Conservation (phyloP, 208 protist genomes). For the Acanthamoeba castellanii region DNA sequence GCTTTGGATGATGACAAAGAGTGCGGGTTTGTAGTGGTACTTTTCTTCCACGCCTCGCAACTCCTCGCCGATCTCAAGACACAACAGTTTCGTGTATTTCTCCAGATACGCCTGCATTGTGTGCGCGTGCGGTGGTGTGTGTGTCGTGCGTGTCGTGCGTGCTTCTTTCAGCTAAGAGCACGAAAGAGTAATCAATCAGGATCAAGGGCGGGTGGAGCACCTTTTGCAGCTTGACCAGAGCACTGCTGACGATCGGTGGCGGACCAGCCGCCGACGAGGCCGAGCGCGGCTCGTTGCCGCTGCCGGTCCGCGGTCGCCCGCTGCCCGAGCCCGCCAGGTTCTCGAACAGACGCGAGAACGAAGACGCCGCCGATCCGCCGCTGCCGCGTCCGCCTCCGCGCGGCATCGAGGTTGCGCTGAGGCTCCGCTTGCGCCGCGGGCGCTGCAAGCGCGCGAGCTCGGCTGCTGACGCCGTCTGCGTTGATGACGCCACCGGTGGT, state of each 20-base stretch:
- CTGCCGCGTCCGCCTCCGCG: neutral
- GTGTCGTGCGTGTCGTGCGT: neutral
- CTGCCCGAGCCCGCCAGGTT: neutral
- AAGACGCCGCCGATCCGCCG: neutral
- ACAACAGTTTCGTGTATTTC: neutral
- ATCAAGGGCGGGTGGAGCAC: too few relatives aligned
- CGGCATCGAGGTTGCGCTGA: neutral
- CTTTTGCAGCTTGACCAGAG: slow-evolving; percentile 60
- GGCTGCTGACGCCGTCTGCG: neutral
- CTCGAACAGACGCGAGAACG: slow-evolving; percentile 26
- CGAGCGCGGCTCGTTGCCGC: neutral
- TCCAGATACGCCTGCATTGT: neutral
- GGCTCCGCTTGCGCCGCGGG: slow-evolving; percentile 19
- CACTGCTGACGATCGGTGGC: slow-evolving; percentile 54
- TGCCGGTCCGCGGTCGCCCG: neutral
- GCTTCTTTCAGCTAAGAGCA: too few relatives aligned
- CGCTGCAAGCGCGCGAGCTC: neutral
- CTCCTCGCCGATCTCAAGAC: slow-evolving; percentile 23
- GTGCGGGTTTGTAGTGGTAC: too few relatives aligned
- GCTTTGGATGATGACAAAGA: too few relatives aligned
- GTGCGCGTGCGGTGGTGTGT: neutral
- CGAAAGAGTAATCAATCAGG: too few relatives aligned
- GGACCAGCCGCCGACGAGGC: slow-evolving; percentile 14
- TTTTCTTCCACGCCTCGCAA: neutral
- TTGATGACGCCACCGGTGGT: neutral